These are phyloP conservation scores for Cyberlindnera saturnus DNA, from an alignment of 805 yeast genomes.

Conservation along the genomic window DNA sequence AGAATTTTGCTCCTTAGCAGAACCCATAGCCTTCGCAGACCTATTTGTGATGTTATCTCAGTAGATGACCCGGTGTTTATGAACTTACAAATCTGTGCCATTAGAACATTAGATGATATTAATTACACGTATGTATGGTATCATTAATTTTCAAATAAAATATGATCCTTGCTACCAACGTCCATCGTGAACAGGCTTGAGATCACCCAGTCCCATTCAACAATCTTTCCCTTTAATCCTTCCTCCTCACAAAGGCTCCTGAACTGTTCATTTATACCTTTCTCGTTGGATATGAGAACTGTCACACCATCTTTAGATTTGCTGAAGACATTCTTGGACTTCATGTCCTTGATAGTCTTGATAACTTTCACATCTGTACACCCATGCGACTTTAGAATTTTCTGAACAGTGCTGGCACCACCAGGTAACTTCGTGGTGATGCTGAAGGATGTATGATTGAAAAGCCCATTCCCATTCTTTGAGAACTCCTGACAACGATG, in stretches of 20 bases:
- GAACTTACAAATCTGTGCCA: no score
- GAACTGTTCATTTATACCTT: conserved; percentile 28
- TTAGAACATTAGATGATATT: no score
- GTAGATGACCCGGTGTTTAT: no score
- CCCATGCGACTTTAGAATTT: conserved; percentile 60
- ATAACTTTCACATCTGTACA: conserved; percentile 25
- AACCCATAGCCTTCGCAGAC: no score
- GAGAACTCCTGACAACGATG: conserved; percentile 9
- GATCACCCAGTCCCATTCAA: conserved; percentile 66
- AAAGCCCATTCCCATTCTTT: conserved; percentile 29
- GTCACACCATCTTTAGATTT: conserved; percentile 8
- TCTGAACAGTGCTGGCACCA: conserved; percentile 47
- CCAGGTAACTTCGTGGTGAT: conserved; percentile 56
- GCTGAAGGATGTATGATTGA: conserved; percentile 44
- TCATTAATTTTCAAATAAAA: not conserved
- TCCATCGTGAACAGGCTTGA: conserved; percentile 45
- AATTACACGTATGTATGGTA: no score
- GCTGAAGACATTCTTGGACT: conserved; percentile 14
- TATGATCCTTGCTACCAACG: conserved; percentile 9
- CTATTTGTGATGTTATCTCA: no score
- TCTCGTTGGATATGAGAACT: conserved; percentile 30
- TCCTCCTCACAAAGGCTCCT: conserved; percentile 19
- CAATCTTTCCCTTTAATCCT: conserved; percentile 23
- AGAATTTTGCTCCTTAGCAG: no score
- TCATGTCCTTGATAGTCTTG: conserved; percentile 23